Conservation (phyloP, 2,329 filamentous ascomycete genomes). For the Venturia pyrina region DNA sequence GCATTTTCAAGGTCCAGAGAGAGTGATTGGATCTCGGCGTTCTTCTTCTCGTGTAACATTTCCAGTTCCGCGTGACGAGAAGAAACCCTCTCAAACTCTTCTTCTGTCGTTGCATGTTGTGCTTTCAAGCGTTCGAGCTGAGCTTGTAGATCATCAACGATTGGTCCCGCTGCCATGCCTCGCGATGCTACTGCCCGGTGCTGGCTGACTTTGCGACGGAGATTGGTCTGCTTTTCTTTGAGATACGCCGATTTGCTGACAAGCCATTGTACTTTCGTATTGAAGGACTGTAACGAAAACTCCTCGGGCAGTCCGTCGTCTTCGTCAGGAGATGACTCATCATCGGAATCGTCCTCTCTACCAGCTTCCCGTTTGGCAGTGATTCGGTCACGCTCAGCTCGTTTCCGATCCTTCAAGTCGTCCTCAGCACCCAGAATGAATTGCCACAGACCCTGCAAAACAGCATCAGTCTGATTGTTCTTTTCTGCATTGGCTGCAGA, state of each 20-base stretch:
- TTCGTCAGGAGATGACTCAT: conserved; percentile 52
- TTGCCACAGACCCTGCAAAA: conserved; percentile 38
- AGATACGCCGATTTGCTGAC: conserved; percentile 67
- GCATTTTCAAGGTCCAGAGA: conserved; percentile 23
- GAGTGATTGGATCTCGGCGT: conserved; percentile 18
- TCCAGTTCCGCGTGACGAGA: conserved; percentile 19
- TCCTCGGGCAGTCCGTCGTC: conserved; percentile 40
- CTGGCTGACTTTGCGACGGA: conserved; percentile 88
- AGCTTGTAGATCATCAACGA: conserved; percentile 2
- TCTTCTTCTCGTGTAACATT: conserved; percentile 14
- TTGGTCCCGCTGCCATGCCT: background rate
- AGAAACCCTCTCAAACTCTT: conserved; percentile 15
- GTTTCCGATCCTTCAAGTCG: conserved; percentile 28
- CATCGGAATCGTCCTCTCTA: conserved; percentile 48
- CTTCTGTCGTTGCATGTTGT: conserved; percentile 6
- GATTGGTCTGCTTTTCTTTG: conserved; percentile 78
- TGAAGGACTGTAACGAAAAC: conserved; percentile 69
- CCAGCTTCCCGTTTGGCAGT: conserved; percentile 27
- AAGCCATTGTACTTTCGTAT: conserved; percentile 66
- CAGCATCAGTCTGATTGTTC: conserved; percentile 6
- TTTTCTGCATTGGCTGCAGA: conserved; percentile 16
- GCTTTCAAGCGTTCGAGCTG: conserved; percentile 12
- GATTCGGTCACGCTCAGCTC: conserved; percentile 23
- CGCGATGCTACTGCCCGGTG: conserved; percentile 85
- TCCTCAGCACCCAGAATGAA: conserved; percentile 37